These are phyloP conservation scores for Wickerhamiella alocasiicola DNA, from an alignment of 805 yeast genomes.

Conservation along the genomic window DNA sequence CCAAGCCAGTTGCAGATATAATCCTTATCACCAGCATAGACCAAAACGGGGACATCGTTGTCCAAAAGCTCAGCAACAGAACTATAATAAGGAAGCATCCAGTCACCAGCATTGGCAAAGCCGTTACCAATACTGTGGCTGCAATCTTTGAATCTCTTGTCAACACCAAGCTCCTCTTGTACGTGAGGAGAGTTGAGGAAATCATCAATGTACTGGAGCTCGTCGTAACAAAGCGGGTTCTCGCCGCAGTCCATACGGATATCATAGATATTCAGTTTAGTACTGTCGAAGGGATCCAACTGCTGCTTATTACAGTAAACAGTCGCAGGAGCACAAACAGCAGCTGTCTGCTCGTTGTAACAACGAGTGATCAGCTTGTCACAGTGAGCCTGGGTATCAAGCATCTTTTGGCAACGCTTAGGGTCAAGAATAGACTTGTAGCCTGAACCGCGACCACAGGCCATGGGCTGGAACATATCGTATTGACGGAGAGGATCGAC, in stretches of 20 bases:
- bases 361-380: conserved; percentile 57
- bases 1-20: conserved; percentile 91
- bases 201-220: conserved; percentile 54
- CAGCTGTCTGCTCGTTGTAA: conserved; percentile 53
- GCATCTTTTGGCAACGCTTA: conserved; percentile 63
- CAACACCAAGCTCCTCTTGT: conserved; percentile 64
- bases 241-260: conserved; percentile 40
- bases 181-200: conserved; percentile 68
- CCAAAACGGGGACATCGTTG: conserved; percentile 59
- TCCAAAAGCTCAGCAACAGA: conserved; percentile 49
- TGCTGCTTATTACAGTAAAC: conserved; percentile 68
- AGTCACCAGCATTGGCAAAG: conserved; percentile 57
- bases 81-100: conserved; percentile 51
- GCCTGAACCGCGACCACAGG: conserved; percentile 89
- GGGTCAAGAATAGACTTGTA: conserved; percentile 61
- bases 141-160: conserved; percentile 56
- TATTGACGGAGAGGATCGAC: conserved; percentile 77
- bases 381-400: conserved; percentile 58
- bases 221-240: conserved; percentile 52
- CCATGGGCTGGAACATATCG: conserved; percentile 79
- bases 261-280: conserved; percentile 82
- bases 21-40: no score
- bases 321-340: conserved; percentile 83
- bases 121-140: conserved; percentile 65
- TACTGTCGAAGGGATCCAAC: conserved; percentile 60